Conservation (phyloP, 495 filamentous ascomycete genomes). For the Penicillium herquei region DNA sequence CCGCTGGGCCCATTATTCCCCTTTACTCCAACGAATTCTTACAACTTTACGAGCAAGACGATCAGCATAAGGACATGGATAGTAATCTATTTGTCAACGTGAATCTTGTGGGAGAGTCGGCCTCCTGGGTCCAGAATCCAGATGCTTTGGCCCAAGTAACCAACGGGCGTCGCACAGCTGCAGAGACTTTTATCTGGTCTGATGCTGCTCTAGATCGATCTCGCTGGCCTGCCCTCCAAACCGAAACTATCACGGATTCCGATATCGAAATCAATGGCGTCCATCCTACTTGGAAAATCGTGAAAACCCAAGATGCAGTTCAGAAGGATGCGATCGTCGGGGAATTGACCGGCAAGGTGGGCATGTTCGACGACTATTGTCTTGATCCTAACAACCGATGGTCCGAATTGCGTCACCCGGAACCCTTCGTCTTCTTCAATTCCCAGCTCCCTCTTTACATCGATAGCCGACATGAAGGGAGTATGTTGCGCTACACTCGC, state of each 20-base stretch:
- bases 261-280: conserved; percentile 41
- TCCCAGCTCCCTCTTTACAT: conserved; percentile 82
- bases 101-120: conserved; percentile 62
- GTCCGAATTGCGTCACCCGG: conserved; percentile 71
- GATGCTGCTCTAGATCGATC: conserved; percentile 56
- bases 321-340: conserved; percentile 70
- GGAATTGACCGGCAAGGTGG: conserved; percentile 84
- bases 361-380: conserved; percentile 73
- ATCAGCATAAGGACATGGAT: conserved; percentile 49
- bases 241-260: conserved; percentile 45
- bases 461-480: conserved; percentile 83
- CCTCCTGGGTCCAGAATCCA: conserved; percentile 69
- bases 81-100: conserved; percentile 64
- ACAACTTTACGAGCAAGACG: conserved; percentile 63
- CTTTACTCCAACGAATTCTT: conserved; percentile 71
- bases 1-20: conserved; percentile 43
- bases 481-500: conserved; percentile 76
- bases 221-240: conserved; percentile 46
- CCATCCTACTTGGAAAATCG: conserved; percentile 64
- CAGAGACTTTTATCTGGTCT: conserved; percentile 51
- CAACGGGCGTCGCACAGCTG: conserved; percentile 38
- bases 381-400: conserved; percentile 71
- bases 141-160: conserved; percentile 43
- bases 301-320: conserved; percentile 63
- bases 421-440: conserved; percentile 84